Base-by-base conservation (phyloP, 805 yeast genomes). In the Maudiozyma turicensis region DNA sequence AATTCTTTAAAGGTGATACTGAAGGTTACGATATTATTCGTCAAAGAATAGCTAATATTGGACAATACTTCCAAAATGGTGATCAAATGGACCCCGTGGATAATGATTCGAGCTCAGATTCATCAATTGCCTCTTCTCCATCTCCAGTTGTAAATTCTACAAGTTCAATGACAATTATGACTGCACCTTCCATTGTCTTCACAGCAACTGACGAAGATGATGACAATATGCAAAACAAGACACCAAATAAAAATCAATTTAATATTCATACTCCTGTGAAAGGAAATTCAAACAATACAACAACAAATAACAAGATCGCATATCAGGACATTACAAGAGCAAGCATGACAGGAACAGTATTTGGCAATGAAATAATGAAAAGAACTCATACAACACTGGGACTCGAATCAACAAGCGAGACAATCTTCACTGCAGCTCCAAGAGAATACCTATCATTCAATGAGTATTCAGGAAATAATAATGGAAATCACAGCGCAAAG, bases 1-100 rank as follows among this genome's bases (percentile, higher is more conserved):
- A 82, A 63, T 91, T 91, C 58, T 73, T 86, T 58, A 84, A 80
- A 59, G 81, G 60, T 32, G 63, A 59, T 34, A 52, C 58, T n/a
- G 55, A 57, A 26, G 55, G 54, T 9, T 50, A 55, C n/a, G 58
- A 56, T n/a, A 55, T 53, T 29, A 57, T 61, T 37, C 53, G 63
- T 44, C 26, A 32, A 30, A 54, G 53, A 28, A 49, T 65, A 32
- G 53, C 44, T 46, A 45, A 48, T 31, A 51, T 58, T 26, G 59
- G 60, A 30, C 43, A 48, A 14, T 55, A 48, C 43, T 54, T 54
- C 26, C 26, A 34, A 41, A 13, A 15, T 10, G 20, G 31, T 20
- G 29, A 44, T 45, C 33, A 33, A 32, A 20, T 20, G 26, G 26
- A 20, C 26, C 26, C 26, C 26, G 26, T 20, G 26, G 26, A 20